phyloP scores from a whole-genome alignment of 208 protist genomes.

The Wallacemonas rigidus region DNA sequence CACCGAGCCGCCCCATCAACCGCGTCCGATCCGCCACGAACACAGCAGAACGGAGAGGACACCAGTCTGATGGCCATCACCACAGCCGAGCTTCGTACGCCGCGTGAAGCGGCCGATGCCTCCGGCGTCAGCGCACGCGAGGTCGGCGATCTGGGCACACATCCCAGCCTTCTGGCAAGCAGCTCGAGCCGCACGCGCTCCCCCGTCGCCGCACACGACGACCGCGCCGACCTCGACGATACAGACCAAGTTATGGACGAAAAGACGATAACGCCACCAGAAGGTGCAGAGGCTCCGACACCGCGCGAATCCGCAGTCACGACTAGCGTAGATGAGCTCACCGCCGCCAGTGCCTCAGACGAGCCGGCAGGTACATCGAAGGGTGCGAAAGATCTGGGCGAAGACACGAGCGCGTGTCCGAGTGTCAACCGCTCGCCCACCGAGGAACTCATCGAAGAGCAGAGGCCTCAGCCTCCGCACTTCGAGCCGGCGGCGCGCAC shows the following conservation, averaged over 20 bases:
- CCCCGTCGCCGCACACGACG: neutral
- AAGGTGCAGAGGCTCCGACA: no score
- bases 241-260: no score
- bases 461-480: no score
- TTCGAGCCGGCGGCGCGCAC: no score
- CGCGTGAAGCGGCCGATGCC: constrained; percentile 6
- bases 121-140: neutral
- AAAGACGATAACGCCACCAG: no score
- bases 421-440: no score
- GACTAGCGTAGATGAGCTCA: neutral
- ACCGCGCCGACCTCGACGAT: neutral
- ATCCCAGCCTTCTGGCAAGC: constrained; percentile 6
- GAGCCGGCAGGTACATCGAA: neutral
- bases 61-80: neutral
- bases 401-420: neutral
- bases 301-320: neutral
- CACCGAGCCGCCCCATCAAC: no score
- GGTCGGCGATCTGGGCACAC: neutral
- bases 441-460: no score
- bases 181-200: neutral
- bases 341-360: neutral
- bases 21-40: no score
- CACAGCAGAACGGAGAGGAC: neutral
- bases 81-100: constrained; percentile 2
- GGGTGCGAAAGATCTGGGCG: neutral